Conservation (phyloP, 805 yeast genomes). For the Yarrowia divulgata region DNA sequence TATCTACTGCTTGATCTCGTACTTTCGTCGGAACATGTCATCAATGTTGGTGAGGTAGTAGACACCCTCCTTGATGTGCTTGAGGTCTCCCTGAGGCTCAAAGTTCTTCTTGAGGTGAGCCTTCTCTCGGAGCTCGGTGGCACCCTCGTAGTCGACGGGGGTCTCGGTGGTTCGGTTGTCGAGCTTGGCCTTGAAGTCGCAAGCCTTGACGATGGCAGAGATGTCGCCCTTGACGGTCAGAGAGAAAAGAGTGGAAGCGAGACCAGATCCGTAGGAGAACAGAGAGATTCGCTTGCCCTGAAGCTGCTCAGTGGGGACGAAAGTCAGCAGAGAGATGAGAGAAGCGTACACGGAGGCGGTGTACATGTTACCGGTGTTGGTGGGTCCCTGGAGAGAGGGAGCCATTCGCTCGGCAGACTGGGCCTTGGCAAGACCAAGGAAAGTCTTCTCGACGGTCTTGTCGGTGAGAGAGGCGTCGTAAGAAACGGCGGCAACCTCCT, state of each 20-base stretch:
- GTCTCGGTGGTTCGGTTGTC: conserved; percentile 67
- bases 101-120: conserved; percentile 82
- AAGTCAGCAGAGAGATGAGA: conserved; percentile 78
- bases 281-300: conserved; percentile 87
- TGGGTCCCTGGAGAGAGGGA: conserved; percentile 85
- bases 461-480: conserved; percentile 83
- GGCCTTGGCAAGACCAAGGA: conserved; percentile 78
- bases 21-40: conserved; percentile 86
- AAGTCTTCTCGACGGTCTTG: conserved; percentile 82
- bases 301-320: conserved; percentile 73
- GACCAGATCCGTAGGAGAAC: conserved; percentile 98
- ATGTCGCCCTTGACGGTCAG: conserved; percentile 83
- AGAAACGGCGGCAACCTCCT: conserved; percentile 62
- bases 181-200: conserved; percentile 73
- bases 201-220: conserved; percentile 64
- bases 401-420: conserved; percentile 70
- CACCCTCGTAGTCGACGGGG: conserved; percentile 83
- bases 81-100: conserved; percentile 81
- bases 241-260: conserved; percentile 89
- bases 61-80: conserved; percentile 72
- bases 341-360: conserved; percentile 93
- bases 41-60: conserved; percentile 85
- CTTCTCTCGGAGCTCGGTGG: conserved; percentile 84
- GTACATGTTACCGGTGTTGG: conserved; percentile 98
- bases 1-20: conserved; percentile 67